These are phyloP conservation scores for Basidiobolus meristosporus DNA, from an alignment of 371 early-diverging fungal species.

Conservation along the genomic window DNA sequence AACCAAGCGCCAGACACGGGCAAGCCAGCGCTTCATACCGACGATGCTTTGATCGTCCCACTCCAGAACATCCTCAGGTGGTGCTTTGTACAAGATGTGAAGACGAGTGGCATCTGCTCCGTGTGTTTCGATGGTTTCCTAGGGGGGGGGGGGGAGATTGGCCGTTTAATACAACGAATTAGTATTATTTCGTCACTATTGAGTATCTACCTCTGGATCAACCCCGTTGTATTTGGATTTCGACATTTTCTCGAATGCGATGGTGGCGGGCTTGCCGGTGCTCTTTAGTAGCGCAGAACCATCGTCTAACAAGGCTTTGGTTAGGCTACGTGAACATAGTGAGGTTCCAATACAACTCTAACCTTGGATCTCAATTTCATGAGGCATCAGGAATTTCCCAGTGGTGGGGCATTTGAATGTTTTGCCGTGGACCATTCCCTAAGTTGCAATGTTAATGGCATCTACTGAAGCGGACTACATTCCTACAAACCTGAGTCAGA, in stretches of 20 bases:
- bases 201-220: slow-evolving; percentile 42
- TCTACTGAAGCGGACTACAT: not conserved
- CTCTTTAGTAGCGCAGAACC: not conserved
- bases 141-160: not conserved
- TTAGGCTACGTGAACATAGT: not conserved
- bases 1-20: slow-evolving; percentile 20
- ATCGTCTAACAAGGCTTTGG: not conserved
- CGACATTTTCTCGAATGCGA: slow-evolving; percentile 85
- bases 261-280: slow-evolving; percentile 23
- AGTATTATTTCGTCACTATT: not conserved
- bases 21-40: slow-evolving; percentile 79
- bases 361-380: slow-evolving; percentile 47
- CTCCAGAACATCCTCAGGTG: slow-evolving; percentile 72
- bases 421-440: slow-evolving; percentile 88
- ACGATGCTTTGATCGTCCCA: slow-evolving; percentile 84
- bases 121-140: slow-evolving; percentile 37
- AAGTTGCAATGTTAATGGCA: not conserved
- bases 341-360: not conserved
- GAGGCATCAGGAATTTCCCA: slow-evolving; percentile 58
- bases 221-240: slow-evolving; percentile 91
- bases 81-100: slow-evolving; percentile 77
- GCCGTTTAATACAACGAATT: not conserved
- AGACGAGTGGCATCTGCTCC: slow-evolving; percentile 77
- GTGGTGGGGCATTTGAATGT: slow-evolving; percentile 62
- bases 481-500: slow-evolving; percentile 43